Evolutionary conservation across 2,329 filamentous ascomycete species (phyloP).

Genomic region (Fusarium agapanthi): DNA sequence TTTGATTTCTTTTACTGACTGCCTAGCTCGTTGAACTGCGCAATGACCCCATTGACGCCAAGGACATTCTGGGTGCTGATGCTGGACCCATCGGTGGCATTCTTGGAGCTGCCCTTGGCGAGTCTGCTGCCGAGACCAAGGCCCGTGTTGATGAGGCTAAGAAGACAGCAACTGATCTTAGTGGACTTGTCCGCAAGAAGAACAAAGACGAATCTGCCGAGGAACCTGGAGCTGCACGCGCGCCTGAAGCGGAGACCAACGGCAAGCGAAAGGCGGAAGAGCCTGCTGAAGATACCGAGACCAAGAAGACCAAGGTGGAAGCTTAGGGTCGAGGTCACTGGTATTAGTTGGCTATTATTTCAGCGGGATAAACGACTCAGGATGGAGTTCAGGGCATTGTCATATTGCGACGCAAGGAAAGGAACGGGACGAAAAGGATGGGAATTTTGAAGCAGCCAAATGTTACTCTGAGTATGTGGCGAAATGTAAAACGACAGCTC

Average conservation of each 20-base stretch:
- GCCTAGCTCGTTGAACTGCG: slow-evolving; percentile 74
- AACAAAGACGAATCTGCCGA: slow-evolving; percentile 48
- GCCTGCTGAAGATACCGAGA: slow-evolving; percentile 38
- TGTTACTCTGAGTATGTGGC: not conserved
- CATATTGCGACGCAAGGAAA: slow-evolving; percentile 3
- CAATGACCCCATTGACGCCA: slow-evolving; percentile 61
- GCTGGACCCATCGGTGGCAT: slow-evolving; percentile 64
- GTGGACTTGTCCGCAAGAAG: slow-evolving; percentile 78
- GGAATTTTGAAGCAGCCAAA: not conserved
- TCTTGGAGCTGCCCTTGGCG: slow-evolving; percentile 70
- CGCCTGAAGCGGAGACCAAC: slow-evolving; percentile 49
- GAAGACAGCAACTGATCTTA: slow-evolving; percentile 77
- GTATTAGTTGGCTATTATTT: not conserved
- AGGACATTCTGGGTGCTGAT: slow-evolving; percentile 50
- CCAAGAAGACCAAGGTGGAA: slow-evolving; percentile 51
- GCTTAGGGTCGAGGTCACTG: slow-evolving; percentile 19
- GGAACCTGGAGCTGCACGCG: slow-evolving; percentile 34
- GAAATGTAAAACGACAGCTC: slow-evolving; percentile 5
- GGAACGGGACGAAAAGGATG: slow-evolving; percentile 2
- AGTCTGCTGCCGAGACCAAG: slow-evolving; percentile 67
- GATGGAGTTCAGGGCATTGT: slow-evolving; percentile 28
- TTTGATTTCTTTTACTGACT: not conserved
- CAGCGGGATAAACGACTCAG: not conserved
- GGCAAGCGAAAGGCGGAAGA: slow-evolving; percentile 49
- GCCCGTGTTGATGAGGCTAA: slow-evolving; percentile 76